Conservation (phyloP, 73 alveolate species). For the Paramecium pentaurelia region DNA sequence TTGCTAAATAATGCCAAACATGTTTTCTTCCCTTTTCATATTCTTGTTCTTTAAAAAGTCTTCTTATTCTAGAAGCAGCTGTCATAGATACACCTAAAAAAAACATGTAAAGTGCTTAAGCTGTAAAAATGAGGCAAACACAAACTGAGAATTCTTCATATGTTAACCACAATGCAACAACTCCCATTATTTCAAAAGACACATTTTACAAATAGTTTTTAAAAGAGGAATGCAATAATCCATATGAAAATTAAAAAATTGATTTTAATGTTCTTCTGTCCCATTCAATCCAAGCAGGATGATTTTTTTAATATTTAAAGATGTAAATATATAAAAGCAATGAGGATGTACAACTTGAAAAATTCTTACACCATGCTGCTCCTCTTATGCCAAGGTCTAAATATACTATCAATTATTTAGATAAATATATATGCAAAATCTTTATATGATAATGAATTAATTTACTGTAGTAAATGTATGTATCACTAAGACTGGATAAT, state of each 20-base stretch:
- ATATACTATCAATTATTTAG: neutral
- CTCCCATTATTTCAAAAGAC: neutral
- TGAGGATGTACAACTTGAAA: neutral
- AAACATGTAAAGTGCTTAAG: neutral
- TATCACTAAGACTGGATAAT: neutral
- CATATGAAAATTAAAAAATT: neutral
- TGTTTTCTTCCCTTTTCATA: neutral
- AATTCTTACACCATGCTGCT: slow-evolving; percentile 1
- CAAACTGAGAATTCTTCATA: neutral
- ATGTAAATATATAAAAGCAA: neutral
- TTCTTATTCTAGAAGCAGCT: neutral
- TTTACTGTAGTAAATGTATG: neutral
- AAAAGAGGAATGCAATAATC: neutral
- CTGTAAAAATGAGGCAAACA: neutral
- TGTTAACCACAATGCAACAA: neutral
- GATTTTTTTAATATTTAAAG: neutral
- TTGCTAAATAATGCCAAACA: neutral
- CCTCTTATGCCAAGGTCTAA: neutral
- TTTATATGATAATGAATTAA: neutral
- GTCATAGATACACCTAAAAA: neutral
- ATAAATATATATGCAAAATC: neutral
- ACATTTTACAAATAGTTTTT: neutral
- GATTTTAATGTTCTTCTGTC: neutral
- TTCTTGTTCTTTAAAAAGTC: neutral
- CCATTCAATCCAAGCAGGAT: slow-evolving; percentile 35